Base-by-base conservation (phyloP, 306 rosid species). In the Vigna unguiculata region DNA sequence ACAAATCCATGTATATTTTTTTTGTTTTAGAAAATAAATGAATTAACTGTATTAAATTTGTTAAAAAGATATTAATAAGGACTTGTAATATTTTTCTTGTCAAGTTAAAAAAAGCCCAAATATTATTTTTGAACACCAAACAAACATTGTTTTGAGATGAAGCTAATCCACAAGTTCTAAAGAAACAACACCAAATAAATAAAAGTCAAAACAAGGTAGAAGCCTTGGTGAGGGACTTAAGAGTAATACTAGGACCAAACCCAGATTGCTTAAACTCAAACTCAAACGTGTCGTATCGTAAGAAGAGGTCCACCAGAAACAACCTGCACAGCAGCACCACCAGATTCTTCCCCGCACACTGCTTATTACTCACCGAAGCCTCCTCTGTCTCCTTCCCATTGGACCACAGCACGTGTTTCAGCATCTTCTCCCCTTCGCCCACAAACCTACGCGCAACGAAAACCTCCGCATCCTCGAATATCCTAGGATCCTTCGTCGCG, bases 401-500 rank as follows among this genome's bases (percentile, higher is more conserved):
- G 0, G 83, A 81, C 88, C 88, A 84, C 4, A 77, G 5, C 32
- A 84, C 85, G 13, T 81, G 52, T 62, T 77, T 84, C 48, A 84
- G 11, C 75, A 81, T 0, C 71, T 20, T 81, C 36, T 81, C 85
- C 0, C 88, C 88, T 1, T 79, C 84, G 1, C 88, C 88, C 0
- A 81, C 12, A 64, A 84, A 84, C 78, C 88, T 81, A 38, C 16
- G 16, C 0, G 85, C 43, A 30, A 81, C 71, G n/a, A 84, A 84
- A 22, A 36, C 78, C 85, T 84, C 83, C 0, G 91, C 65, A 6
- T 86, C 78, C 46, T 82, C 83, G n/a, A 93, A 90, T 4, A 93
- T 30, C 81, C 53, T 86, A 0, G 93, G 84, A 75, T 93, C 97
- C 4, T 72, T 93, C 0, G 94, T 91, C 0, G 93, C 96, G 1